These are phyloP conservation scores for Acmispon strigosus DNA, from an alignment of 306 rosid species.

Conservation along the genomic window DNA sequence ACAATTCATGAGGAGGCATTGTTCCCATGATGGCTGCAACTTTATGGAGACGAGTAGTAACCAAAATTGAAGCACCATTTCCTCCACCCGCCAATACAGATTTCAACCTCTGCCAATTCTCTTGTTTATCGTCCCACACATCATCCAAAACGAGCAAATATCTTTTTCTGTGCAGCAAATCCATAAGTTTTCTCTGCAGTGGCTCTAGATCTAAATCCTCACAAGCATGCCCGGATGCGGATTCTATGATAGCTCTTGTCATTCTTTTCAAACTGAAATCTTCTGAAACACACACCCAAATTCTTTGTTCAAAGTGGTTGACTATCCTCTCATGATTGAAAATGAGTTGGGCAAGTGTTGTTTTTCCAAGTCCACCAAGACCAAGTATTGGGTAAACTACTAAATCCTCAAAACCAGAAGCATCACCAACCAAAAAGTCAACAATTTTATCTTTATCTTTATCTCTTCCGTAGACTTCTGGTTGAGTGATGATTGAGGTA, in stretches of 20 bases:
- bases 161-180: neutral
- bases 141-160: conserved; percentile 16
- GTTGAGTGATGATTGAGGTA: neutral
- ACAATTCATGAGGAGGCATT: neutral
- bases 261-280: conserved; percentile 13
- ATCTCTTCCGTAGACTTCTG: conserved; percentile 7
- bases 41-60: neutral
- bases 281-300: conserved; percentile 9
- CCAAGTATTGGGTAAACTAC: neutral
- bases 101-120: neutral
- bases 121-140: neutral
- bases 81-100: neutral
- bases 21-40: conserved; percentile 6
- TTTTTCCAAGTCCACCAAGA: conserved; percentile 16
- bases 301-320: conserved; percentile 1
- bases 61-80: conserved; percentile 10
- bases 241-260: neutral
- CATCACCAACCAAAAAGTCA: neutral
- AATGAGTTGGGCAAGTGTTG: neutral
- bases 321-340: neutral
- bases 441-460: neutral
- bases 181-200: neutral
- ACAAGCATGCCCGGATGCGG: neutral
- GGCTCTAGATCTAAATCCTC: conserved; percentile 4
- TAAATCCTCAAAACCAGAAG: neutral